Evolutionary conservation across 345 rosid genomes (phyloP).

Genomic region (Citrus australasica): DNA sequence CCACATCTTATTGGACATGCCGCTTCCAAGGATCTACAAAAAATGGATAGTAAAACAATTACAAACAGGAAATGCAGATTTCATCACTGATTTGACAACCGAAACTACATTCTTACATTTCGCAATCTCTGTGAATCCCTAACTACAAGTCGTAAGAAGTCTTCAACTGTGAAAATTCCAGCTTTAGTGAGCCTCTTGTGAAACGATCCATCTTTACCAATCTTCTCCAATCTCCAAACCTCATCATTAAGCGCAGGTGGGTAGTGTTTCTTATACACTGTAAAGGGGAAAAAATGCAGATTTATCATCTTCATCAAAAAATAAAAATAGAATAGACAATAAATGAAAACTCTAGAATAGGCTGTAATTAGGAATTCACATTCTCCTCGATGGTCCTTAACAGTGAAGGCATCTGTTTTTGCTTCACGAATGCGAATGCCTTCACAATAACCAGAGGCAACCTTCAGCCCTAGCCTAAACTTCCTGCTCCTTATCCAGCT

Average conservation of each 20-base stretch:
- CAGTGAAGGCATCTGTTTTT: constrained; percentile 93
- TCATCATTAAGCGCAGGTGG: constrained; percentile 90
- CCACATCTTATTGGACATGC: constrained; percentile 99
- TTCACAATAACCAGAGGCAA: constrained; percentile 64
- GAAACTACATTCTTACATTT: constrained; percentile 49
- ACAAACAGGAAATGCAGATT: constrained; percentile 4
- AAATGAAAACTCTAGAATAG: not conserved
- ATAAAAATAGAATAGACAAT: not conserved
- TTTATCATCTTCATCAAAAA: not conserved
- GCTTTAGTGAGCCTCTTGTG: constrained; percentile 92
- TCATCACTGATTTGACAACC: constrained; percentile 9
- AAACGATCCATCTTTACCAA: constrained; percentile 95
- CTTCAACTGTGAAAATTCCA: constrained; percentile 81
- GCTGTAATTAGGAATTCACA: constrained; percentile 41
- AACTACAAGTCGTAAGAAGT: constrained; percentile 77
- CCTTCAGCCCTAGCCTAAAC: constrained; percentile 86
- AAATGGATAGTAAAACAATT: constrained; percentile 13
- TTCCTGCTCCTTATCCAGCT: constrained; percentile 99
- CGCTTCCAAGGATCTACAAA: constrained; percentile 92
- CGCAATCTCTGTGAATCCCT: constrained; percentile 77
- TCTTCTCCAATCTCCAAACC: constrained; percentile 97
- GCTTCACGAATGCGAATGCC: constrained; percentile 86
- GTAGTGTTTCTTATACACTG: constrained; percentile 97
- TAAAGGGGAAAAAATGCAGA: not conserved
- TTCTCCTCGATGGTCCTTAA: constrained; percentile 98